phyloP scores from a whole-genome alignment of 768 basidiomycete genomes.

The Mycena amicta region DNA sequence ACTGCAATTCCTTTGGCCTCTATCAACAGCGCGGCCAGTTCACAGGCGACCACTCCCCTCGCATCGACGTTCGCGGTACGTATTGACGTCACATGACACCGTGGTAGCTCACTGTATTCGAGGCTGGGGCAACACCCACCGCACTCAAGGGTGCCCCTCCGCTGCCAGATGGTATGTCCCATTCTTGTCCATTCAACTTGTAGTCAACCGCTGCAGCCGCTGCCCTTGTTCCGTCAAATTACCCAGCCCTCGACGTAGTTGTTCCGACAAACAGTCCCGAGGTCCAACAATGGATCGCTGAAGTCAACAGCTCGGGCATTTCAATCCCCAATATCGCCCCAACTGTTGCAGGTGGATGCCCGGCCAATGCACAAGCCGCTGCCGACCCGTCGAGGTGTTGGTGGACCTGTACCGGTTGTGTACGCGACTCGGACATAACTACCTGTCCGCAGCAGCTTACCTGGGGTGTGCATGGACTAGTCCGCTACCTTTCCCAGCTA shows the following conservation, averaged over 20 bases:
- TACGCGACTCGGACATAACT: slow-evolving; percentile 64
- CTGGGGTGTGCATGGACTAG: slow-evolving; percentile 39
- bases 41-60: slow-evolving; percentile 47
- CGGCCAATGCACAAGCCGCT: slow-evolving; percentile 58
- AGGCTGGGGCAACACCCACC: slow-evolving; percentile 53
- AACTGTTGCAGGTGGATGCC: slow-evolving; percentile 56
- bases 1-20: slow-evolving; percentile 59
- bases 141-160: slow-evolving; percentile 58
- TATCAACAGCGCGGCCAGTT: slow-evolving; percentile 47
- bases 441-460: slow-evolving; percentile 69
- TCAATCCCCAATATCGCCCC: slow-evolving; percentile 55
- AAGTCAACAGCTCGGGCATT: slow-evolving; percentile 58
- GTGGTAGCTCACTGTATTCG: neutral
- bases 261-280: slow-evolving; percentile 64
- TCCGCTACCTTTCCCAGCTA: neutral
- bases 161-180: slow-evolving; percentile 53
- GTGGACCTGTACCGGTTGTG: slow-evolving; percentile 83
- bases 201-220: slow-evolving; percentile 36
- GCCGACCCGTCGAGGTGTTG: slow-evolving; percentile 62
- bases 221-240: slow-evolving; percentile 52
- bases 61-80: slow-evolving; percentile 41
- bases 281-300: slow-evolving; percentile 72
- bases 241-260: slow-evolving; percentile 64
- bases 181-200: neutral
- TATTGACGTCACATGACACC: neutral